Evolutionary conservation across 768 basidiomycete genomes (phyloP).

Genomic region (Hericium erinaceus): DNA sequence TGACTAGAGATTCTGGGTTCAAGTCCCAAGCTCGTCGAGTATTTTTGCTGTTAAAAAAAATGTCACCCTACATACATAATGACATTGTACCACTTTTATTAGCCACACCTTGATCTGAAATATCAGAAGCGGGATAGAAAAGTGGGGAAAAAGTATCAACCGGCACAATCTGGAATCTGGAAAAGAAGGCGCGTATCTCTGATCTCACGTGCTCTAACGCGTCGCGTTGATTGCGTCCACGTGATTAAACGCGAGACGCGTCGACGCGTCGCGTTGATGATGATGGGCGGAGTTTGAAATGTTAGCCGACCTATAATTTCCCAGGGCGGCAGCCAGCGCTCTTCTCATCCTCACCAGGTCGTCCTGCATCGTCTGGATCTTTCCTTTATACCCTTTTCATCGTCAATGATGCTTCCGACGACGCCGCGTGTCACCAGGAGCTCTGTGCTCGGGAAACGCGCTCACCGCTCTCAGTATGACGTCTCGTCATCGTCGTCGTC

Average conservation of each 20-base stretch:
- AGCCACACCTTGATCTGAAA: no score
- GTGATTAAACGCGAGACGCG: constrained; percentile 4
- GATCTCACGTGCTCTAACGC: constrained; percentile 16
- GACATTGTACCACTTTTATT: no score
- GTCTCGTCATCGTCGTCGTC: constrained; percentile 27
- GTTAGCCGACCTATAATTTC: constrained; percentile 10
- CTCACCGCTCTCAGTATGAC: constrained; percentile 19
- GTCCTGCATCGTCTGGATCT: constrained; percentile 7
- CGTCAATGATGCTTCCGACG: constrained; percentile 12
- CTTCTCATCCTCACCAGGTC: constrained; percentile 4
- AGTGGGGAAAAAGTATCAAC: no score
- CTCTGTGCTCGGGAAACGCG: constrained; percentile 27
- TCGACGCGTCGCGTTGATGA: constrained; percentile 8
- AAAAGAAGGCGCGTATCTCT: neutral
- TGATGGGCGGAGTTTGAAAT: constrained; percentile 20
- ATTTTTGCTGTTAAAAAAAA: no score
- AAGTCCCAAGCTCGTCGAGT: no score
- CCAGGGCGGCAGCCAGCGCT: constrained; percentile 4
- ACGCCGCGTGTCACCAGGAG: constrained; percentile 13
- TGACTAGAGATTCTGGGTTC: no score
- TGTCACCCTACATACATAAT: no score
- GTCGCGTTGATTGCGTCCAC: constrained; percentile 14
- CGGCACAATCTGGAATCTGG: no score
- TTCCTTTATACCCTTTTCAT: neutral
- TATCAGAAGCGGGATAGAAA: no score